phyloP scores from a whole-genome alignment of 345 rosid genomes.

The Salix koriyanagi region DNA sequence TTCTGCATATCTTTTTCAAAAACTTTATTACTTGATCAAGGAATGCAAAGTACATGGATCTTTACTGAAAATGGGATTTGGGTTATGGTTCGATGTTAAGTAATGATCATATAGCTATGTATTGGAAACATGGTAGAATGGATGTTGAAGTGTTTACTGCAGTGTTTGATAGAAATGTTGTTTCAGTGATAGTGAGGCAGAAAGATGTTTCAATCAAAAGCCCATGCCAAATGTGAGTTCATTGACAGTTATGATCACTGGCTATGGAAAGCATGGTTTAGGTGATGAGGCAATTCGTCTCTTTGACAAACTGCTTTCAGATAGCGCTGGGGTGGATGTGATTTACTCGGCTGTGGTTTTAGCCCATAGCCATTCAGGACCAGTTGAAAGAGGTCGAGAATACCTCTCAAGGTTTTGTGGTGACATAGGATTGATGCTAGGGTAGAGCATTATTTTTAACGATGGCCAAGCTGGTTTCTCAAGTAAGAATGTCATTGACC shows the following conservation, averaged over 20 bases:
- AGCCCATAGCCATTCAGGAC: slow-evolving; percentile 78
- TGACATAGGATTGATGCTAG: slow-evolving; percentile 36
- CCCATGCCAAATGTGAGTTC: slow-evolving; percentile 54
- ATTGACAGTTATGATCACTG: slow-evolving; percentile 79
- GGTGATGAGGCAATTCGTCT: slow-evolving; percentile 46
- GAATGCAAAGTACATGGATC: slow-evolving; percentile 45
- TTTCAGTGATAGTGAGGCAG: slow-evolving; percentile 63
- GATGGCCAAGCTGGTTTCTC: slow-evolving; percentile 62
- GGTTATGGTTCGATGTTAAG: slow-evolving; percentile 29
- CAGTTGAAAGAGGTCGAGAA: slow-evolving; percentile 49
- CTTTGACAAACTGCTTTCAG: slow-evolving; percentile 44
- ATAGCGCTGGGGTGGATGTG: slow-evolving; percentile 55
- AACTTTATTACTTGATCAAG: slow-evolving; percentile 29
- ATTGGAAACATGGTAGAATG: slow-evolving; percentile 43
- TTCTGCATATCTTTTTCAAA: slow-evolving; percentile 39
- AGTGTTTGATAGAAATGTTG: slow-evolving; percentile 43
- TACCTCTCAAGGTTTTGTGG: slow-evolving; percentile 41
- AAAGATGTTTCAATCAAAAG: slow-evolving; percentile 43
- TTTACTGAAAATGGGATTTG: slow-evolving; percentile 33
- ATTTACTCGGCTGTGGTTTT: slow-evolving; percentile 66
- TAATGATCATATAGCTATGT: slow-evolving; percentile 51
- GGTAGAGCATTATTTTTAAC: slow-evolving; percentile 67
- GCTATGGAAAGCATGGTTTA: slow-evolving; percentile 79
- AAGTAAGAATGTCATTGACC: slow-evolving; percentile 42
- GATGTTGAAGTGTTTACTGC: slow-evolving; percentile 35